Evolutionary conservation across 2,329 filamentous ascomycete species (phyloP).

Genomic region (Oidium heveae): DNA sequence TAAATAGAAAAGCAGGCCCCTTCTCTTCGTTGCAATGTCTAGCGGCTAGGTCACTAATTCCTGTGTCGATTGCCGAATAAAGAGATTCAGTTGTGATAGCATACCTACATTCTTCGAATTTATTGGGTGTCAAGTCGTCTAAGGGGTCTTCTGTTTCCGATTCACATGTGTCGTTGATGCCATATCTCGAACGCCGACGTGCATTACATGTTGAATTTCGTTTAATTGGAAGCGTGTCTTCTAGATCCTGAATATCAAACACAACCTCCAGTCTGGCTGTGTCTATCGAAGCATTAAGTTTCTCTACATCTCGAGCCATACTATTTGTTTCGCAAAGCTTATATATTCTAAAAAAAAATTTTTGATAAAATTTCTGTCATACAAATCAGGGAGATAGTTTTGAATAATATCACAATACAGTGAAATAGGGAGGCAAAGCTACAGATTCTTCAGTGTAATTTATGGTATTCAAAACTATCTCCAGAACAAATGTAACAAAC

Average conservation of each 20-base stretch:
- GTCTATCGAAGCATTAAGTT: background rate
- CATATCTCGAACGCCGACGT: background rate
- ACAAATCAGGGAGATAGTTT: background rate
- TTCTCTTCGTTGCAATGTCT: background rate
- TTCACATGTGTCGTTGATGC: background rate
- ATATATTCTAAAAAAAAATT: background rate
- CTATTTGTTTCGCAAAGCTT: background rate
- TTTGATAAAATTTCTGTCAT: background rate
- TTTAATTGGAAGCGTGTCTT: background rate
- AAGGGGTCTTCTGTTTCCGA: background rate
- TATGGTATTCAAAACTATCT: no score
- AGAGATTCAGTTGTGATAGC: background rate
- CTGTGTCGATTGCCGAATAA: background rate
- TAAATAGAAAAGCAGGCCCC: background rate
- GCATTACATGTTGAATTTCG: background rate
- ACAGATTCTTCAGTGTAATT: no score
- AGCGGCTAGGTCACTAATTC: background rate
- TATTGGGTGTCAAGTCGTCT: background rate
- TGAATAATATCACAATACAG: background rate
- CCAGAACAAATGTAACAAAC: no score
- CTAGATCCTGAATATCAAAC: background rate
- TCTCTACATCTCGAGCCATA: background rate
- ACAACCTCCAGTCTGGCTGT: background rate
- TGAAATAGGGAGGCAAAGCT: no score
- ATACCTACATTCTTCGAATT: background rate